phyloP scores from a whole-genome alignment of 176 grass and related monocot species.

The Avena atlantica region DNA sequence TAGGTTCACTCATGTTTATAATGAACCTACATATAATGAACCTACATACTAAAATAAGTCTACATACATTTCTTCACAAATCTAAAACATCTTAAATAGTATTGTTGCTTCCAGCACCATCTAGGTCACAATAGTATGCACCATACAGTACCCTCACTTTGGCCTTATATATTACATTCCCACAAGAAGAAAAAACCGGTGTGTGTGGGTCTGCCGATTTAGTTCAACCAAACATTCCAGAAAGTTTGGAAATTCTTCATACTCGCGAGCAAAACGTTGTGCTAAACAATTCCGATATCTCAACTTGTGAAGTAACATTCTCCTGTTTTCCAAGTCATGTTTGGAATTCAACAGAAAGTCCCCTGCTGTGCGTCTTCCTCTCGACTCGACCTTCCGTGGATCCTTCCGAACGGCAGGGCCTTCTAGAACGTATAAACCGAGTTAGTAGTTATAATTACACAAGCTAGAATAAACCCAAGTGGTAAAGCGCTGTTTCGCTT shows the following conservation, averaged over 20 bases:
- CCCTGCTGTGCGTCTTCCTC: background rate
- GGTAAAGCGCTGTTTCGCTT: too few relatives aligned
- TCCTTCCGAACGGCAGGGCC: background rate
- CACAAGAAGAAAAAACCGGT: background rate
- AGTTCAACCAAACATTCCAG: slow-evolving; percentile 8
- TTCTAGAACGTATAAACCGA: slow-evolving; percentile 3
- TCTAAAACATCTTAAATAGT: background rate
- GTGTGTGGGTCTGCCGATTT: background rate
- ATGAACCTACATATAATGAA: too few relatives aligned
- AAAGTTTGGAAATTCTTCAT: background rate
- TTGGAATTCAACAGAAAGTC: background rate
- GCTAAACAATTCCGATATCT: background rate
- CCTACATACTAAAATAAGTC: too few relatives aligned
- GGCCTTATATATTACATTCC: background rate
- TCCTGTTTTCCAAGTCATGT: slow-evolving; percentile 17
- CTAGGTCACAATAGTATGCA: background rate
- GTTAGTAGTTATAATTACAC: background rate
- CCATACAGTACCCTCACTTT: background rate
- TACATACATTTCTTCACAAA: too few relatives aligned
- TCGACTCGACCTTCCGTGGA: background rate
- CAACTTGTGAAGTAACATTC: background rate
- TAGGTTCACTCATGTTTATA: too few relatives aligned
- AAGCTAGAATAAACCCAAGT: too few relatives aligned
- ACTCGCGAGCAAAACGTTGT: background rate
- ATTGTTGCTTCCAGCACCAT: slow-evolving; percentile 12